Conservation (phyloP, 805 yeast species). For the Sugiyamaella chiloensis region DNA sequence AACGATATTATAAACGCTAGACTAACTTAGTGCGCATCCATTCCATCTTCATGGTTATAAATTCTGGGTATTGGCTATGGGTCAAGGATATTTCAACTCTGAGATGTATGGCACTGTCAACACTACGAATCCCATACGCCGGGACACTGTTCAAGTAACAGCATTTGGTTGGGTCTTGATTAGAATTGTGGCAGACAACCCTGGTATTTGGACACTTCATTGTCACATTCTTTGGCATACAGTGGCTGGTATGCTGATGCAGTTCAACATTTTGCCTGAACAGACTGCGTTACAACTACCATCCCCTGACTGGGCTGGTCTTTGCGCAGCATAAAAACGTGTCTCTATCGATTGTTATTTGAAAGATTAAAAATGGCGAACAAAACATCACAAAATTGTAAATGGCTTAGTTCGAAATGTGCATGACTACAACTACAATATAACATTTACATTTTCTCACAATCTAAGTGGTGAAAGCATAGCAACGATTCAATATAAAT, state of each 20-base stretch:
- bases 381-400: neutral
- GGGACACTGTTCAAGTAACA: conserved; percentile 74
- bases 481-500: neutral
- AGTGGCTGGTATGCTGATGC: conserved; percentile 66
- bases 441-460: too few relatives aligned
- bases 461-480: neutral
- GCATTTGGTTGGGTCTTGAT: conserved; percentile 52
- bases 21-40: conserved; percentile 57
- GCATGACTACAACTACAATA: conserved; percentile 13
- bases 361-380: conserved; percentile 1
- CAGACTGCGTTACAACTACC: conserved; percentile 17
- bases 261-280: conserved; percentile 27
- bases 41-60: conserved; percentile 90
- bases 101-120: conserved; percentile 46
- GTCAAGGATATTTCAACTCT: conserved; percentile 45
- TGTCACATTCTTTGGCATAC: conserved; percentile 96
- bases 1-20: conserved; percentile 29
- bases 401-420: conserved; percentile 2
- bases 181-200: conserved; percentile 79
- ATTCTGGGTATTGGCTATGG: conserved; percentile 70
- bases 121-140: conserved; percentile 46
- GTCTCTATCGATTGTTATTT: conserved; percentile 16
- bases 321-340: too few relatives aligned
- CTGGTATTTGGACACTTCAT: conserved; percentile 94
- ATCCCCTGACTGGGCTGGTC: conserved; percentile 23